phyloP scores from a whole-genome alignment of 441 rosid species.

The Eruca vesicaria region DNA sequence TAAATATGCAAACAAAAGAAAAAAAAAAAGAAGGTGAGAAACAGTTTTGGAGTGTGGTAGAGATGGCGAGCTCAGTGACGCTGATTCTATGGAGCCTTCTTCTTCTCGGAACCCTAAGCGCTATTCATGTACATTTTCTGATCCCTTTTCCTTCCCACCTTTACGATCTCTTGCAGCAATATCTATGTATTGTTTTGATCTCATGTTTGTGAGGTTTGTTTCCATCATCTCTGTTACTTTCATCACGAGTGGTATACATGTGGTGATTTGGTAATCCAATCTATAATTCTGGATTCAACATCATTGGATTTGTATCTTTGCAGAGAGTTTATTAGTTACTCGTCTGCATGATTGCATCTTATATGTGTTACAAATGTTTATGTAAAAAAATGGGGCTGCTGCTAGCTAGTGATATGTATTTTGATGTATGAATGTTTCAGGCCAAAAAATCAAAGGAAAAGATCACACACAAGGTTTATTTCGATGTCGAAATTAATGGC shows the following conservation, averaged over 20 bases:
- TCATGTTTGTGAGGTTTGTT: not conserved
- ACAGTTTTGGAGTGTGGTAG: not conserved
- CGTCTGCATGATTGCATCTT: too few relatives aligned
- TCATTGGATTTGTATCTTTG: not conserved
- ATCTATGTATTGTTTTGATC: not conserved
- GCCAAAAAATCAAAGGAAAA: conserved; percentile 48
- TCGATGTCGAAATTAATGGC: conserved; percentile 67
- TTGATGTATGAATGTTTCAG: conserved; percentile 36
- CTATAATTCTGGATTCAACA: not conserved
- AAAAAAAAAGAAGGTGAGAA: not conserved
- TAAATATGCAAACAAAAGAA: not conserved
- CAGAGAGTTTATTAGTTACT: conserved; percentile 8
- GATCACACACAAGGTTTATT: conserved; percentile 67
- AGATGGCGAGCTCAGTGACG: conserved; percentile 47
- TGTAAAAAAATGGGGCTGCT: not conserved
- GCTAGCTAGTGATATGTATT: not conserved
- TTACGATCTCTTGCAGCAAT: not conserved
- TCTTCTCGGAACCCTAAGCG: conserved; percentile 40
- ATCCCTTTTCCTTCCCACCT: not conserved
- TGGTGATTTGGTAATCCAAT: not conserved
- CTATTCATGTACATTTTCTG: conserved; percentile 37
- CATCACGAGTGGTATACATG: not conserved
- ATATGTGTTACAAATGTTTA: not conserved
- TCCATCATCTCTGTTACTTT: not conserved
- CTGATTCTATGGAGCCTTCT: conserved; percentile 44